Conservation (phyloP, 179 eudicot genomes). For the Kewa caespitosa region DNA sequence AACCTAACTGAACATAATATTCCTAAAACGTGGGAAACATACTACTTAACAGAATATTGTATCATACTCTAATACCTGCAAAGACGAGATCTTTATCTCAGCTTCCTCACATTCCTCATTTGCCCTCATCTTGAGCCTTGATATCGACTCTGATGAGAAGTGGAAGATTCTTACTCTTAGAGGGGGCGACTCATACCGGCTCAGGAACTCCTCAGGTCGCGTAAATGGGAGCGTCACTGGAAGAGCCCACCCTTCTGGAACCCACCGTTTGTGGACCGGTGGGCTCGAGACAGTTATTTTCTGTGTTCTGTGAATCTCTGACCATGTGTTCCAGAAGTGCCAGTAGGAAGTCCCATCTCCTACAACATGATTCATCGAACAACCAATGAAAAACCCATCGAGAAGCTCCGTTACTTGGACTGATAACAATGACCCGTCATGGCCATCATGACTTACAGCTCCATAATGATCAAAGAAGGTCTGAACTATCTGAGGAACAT, state of each 20-base stretch:
- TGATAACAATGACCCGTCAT: constrained; percentile 31
- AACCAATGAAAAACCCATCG: constrained; percentile 54
- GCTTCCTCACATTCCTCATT: constrained; percentile 22
- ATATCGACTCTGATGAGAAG: constrained; percentile 19
- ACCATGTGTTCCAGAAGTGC: constrained; percentile 41
- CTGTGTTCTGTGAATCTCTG: constrained; percentile 29
- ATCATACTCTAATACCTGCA: too few species aligned
- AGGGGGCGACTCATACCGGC: constrained; percentile 17
- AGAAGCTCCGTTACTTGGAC: constrained; percentile 50
- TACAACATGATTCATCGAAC: constrained; percentile 31
- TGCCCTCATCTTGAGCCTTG: constrained; percentile 28
- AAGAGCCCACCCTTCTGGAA: constrained; percentile 37
- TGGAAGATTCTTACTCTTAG: constrained; percentile 25
- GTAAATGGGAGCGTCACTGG: constrained; percentile 34
- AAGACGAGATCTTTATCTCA: constrained; percentile 4
- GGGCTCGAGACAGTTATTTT: constrained; percentile 21
- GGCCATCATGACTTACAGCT: constrained; percentile 48
- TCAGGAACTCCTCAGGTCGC: constrained; percentile 21
- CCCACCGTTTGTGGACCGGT: constrained; percentile 39
- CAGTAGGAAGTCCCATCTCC: constrained; percentile 51
- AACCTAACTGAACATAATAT: too few species aligned
- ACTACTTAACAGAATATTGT: too few species aligned
- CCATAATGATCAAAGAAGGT: constrained; percentile 44
- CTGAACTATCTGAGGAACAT: constrained; percentile 45
- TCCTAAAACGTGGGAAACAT: too few species aligned